These are phyloP conservation scores for Hypoxylon lienhwacheense DNA, from an alignment of 495 filamentous ascomycete species.

Conservation along the genomic window DNA sequence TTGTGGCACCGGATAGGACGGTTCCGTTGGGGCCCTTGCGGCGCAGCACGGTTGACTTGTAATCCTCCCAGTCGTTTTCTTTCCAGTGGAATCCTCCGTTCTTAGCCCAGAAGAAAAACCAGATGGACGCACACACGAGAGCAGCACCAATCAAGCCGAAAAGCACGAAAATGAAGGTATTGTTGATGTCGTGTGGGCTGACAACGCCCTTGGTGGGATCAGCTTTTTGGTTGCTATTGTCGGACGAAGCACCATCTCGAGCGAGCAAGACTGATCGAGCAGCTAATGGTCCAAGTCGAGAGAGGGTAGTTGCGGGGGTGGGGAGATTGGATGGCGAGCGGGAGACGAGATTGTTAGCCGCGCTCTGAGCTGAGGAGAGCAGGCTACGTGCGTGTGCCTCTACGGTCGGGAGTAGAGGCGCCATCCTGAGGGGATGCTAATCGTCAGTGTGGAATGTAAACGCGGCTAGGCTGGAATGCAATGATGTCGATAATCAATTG, in stretches of 20 bases:
- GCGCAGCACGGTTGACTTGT: constrained; percentile 94
- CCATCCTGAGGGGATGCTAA: constrained; percentile 20
- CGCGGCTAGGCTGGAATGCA: constrained; percentile 11
- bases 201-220: constrained; percentile 57
- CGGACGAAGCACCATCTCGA: constrained; percentile 32
- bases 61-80: constrained; percentile 92
- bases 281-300: constrained; percentile 45
- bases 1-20: constrained; percentile 76
- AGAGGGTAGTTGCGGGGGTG: constrained; percentile 5
- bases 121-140: constrained; percentile 76
- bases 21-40: constrained; percentile 87
- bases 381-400: constrained; percentile 36
- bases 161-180: constrained; percentile 76
- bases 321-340: constrained; percentile 16
- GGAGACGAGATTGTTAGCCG: constrained; percentile 17
- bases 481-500: no score
- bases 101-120: constrained; percentile 99
- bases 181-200: constrained; percentile 73
- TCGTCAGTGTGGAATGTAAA: constrained; percentile 10
- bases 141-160: constrained; percentile 81
- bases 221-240: constrained; percentile 7
- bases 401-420: constrained; percentile 33
- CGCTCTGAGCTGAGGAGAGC: constrained; percentile 23
- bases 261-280: constrained; percentile 44
- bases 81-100: constrained; percentile 91